These are phyloP conservation scores for Ustilago lituana DNA, from an alignment of 1,284 basidiomycete genomes.

Conservation along the genomic window DNA sequence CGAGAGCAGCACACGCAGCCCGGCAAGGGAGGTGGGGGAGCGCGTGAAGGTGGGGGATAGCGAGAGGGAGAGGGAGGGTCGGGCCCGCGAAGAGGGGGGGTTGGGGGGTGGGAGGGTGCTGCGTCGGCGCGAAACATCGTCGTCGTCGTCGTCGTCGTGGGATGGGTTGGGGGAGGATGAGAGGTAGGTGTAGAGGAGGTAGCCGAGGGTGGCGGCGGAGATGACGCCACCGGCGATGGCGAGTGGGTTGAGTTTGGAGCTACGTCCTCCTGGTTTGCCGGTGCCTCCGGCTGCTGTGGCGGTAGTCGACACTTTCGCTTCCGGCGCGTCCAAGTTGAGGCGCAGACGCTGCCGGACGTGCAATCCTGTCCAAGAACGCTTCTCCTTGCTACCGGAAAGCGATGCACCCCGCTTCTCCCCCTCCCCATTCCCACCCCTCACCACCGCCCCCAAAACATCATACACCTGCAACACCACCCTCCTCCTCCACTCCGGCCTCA, in stretches of 20 bases:
- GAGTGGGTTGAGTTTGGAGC: slow-evolving; percentile 12
- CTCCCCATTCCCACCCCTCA: slow-evolving; percentile 23
- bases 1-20: slow-evolving; percentile 21
- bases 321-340: neutral
- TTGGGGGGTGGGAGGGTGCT: neutral
- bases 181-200: slow-evolving; percentile 40
- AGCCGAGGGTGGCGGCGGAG: slow-evolving; percentile 31
- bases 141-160: slow-evolving; percentile 27
- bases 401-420: slow-evolving; percentile 16
- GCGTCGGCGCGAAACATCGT: slow-evolving; percentile 11
- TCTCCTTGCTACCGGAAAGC: no score
- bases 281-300: slow-evolving; percentile 1
- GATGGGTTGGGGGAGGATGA: slow-evolving; percentile 2
- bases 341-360: slow-evolving; percentile 29
- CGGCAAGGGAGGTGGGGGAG: neutral
- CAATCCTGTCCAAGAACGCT: slow-evolving; percentile 24
- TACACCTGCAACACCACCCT: slow-evolving; percentile 20
- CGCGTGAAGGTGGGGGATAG: slow-evolving; percentile 31
- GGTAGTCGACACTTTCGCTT: neutral
- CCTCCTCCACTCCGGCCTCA: slow-evolving; percentile 35
- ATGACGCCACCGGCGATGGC: slow-evolving; percentile 35
- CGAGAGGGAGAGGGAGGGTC: slow-evolving; percentile 28
- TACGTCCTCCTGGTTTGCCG: slow-evolving; percentile 1
- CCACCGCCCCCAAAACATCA: neutral
- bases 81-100: neutral